These are phyloP conservation scores for Yarrowia divulgata DNA, from an alignment of 805 yeast species.

Conservation along the genomic window DNA sequence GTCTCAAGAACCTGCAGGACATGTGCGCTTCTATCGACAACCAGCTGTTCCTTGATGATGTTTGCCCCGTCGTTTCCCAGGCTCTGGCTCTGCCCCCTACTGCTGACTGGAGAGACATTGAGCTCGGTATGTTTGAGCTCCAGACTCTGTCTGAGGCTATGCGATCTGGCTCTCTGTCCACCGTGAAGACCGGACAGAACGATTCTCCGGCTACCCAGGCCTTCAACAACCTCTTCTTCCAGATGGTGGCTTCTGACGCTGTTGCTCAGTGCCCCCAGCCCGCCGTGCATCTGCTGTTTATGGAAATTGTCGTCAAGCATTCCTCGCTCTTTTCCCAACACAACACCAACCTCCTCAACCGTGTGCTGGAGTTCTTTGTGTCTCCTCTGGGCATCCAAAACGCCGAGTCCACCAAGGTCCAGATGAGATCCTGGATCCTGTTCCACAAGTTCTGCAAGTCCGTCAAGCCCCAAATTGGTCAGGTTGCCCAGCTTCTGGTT, in stretches of 20 bases:
- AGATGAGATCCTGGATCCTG: slow-evolving; percentile 87
- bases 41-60: slow-evolving; percentile 64
- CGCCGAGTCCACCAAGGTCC: slow-evolving; percentile 67
- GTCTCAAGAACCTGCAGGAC: slow-evolving; percentile 82
- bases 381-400: slow-evolving; percentile 84
- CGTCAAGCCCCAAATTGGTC: slow-evolving; percentile 68
- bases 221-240: slow-evolving; percentile 62
- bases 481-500: slow-evolving; percentile 63
- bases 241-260: slow-evolving; percentile 58
- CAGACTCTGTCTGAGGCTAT: slow-evolving; percentile 79
- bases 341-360: slow-evolving; percentile 58
- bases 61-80: slow-evolving; percentile 66
- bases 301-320: slow-evolving; percentile 85
- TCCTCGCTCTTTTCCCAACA: slow-evolving; percentile 61
- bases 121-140: slow-evolving; percentile 85
- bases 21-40: slow-evolving; percentile 70
- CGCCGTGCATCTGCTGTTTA: slow-evolving; percentile 78
- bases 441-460: slow-evolving; percentile 82
- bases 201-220: slow-evolving; percentile 55
- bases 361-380: slow-evolving; percentile 77
- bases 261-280: slow-evolving; percentile 69
- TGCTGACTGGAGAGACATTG: slow-evolving; percentile 77
- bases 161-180: slow-evolving; percentile 74
- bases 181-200: slow-evolving; percentile 56
- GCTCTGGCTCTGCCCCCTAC: slow-evolving; percentile 51